Conservation (phyloP, 2,329 filamentous ascomycete genomes). For the Lasiodiplodia theobromae region DNA sequence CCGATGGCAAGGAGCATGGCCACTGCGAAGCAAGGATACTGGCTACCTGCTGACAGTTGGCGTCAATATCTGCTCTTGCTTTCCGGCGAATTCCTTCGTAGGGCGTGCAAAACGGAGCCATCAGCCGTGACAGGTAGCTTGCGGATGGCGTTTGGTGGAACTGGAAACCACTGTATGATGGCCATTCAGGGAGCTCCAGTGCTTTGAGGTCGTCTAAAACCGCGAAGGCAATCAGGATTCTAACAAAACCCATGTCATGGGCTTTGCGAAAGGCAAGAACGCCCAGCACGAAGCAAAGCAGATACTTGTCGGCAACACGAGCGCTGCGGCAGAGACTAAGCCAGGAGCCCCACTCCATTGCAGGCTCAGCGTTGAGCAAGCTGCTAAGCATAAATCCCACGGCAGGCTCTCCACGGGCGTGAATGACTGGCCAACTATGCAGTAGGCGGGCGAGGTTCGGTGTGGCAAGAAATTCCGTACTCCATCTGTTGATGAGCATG, state of each 20-base stretch:
- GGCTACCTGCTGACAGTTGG: conserved; percentile 50
- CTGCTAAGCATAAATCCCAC: conserved; percentile 48
- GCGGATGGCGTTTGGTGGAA: conserved; percentile 43
- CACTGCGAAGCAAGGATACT: conserved; percentile 47
- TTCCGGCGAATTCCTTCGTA: conserved; percentile 31
- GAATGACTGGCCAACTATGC: not conserved
- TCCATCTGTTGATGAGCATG: not conserved
- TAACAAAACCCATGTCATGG: conserved; percentile 50
- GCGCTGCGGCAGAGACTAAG: conserved; percentile 46
- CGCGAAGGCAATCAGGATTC: conserved; percentile 55
- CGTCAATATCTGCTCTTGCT: not conserved
- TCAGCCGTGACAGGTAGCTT: conserved; percentile 39
- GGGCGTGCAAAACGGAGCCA: not conserved
- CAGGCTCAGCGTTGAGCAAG: conserved; percentile 48
- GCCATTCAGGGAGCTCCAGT: conserved; percentile 46
- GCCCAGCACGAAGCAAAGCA: conserved; percentile 57
- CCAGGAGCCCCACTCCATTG: conserved; percentile 55
- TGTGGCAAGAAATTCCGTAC: not conserved
- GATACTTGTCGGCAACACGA: conserved; percentile 39
- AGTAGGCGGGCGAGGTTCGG: not conserved
- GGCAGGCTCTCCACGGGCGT: conserved; percentile 33
- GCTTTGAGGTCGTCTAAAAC: conserved; percentile 49
- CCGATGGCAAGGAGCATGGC: conserved; percentile 44
- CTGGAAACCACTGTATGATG: conserved; percentile 45
- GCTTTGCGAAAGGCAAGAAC: conserved; percentile 52